Evolutionary conservation across 495 filamentous ascomycete genomes (phyloP).

Genomic region (Parathielavia hyrcaniae): DNA sequence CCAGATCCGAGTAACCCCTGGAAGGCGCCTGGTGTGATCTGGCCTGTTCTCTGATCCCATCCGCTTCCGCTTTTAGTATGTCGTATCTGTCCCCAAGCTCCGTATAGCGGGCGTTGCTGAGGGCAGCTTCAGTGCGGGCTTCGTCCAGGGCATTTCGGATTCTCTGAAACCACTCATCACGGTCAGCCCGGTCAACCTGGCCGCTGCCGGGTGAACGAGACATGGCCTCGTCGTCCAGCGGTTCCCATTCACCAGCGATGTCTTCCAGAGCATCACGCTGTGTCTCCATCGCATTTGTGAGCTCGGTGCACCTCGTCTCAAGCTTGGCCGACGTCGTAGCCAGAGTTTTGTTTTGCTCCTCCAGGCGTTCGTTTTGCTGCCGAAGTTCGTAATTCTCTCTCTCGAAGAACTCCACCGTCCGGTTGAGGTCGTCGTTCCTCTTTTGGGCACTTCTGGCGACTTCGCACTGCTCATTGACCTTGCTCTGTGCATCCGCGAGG

Average conservation of each 20-base stretch:
- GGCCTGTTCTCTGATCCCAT: background rate
- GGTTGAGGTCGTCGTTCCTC: background rate
- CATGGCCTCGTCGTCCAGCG: background rate
- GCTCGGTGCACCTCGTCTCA: background rate
- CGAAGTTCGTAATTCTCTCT: background rate
- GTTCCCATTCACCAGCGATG: background rate
- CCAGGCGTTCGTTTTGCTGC: background rate
- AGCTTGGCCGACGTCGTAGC: background rate
- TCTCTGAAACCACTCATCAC: background rate
- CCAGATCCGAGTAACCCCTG: background rate
- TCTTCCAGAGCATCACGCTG: background rate
- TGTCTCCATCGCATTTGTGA: background rate
- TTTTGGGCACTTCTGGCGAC: background rate
- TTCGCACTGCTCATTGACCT: background rate
- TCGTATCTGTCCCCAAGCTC: background rate
- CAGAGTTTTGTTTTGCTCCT: slow-evolving; percentile 1
- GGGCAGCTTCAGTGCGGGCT: background rate
- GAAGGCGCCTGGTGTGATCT: background rate
- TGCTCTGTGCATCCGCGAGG: background rate
- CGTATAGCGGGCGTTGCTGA: background rate
- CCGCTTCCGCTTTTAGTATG: background rate
- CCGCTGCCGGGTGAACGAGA: background rate
- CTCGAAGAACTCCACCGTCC: background rate
- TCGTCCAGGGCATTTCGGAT: background rate
- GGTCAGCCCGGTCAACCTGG: background rate